Conservation (phyloP, 345 rosid species). For the Reutealis trisperma region DNA sequence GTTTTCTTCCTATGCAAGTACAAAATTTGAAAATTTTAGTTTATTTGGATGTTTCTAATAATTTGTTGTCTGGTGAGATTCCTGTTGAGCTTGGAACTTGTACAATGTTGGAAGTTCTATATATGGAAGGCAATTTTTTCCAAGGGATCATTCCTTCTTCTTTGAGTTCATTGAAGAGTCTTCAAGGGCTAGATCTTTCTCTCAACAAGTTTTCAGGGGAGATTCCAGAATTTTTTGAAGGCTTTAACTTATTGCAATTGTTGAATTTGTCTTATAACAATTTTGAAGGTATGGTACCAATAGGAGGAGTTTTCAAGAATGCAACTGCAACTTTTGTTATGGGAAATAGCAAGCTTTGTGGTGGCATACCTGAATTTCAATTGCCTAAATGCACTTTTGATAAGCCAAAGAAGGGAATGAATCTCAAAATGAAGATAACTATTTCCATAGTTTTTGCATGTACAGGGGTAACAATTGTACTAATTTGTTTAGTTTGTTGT, state of each 20-base stretch:
- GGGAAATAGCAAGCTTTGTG: background rate
- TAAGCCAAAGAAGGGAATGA: background rate
- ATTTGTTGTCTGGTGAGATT: conserved; percentile 17
- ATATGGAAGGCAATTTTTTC: conserved; percentile 8
- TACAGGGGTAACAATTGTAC: background rate
- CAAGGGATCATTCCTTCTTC: conserved; percentile 17
- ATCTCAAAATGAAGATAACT: background rate
- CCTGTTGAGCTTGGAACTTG: conserved; percentile 8
- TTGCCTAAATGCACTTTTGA: background rate
- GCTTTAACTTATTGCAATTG: background rate
- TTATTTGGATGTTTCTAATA: conserved; percentile 15
- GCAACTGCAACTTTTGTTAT: background rate
- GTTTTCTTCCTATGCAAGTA: conserved; percentile 13
- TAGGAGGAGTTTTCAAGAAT: background rate
- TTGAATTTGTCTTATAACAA: background rate
- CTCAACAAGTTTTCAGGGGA: conserved; percentile 16
- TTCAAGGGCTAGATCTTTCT: conserved; percentile 6
- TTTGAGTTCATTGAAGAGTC: conserved; percentile 7
- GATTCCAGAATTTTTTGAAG: conserved; percentile 6
- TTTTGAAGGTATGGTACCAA: background rate
- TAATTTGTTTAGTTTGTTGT: background rate
- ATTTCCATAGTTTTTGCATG: background rate
- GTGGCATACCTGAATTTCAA: background rate
- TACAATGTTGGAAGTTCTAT: background rate
- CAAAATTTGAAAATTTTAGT: conserved; percentile 5